phyloP scores from a whole-genome alignment of 768 basidiomycete species.

The Sutorius australiensis region DNA sequence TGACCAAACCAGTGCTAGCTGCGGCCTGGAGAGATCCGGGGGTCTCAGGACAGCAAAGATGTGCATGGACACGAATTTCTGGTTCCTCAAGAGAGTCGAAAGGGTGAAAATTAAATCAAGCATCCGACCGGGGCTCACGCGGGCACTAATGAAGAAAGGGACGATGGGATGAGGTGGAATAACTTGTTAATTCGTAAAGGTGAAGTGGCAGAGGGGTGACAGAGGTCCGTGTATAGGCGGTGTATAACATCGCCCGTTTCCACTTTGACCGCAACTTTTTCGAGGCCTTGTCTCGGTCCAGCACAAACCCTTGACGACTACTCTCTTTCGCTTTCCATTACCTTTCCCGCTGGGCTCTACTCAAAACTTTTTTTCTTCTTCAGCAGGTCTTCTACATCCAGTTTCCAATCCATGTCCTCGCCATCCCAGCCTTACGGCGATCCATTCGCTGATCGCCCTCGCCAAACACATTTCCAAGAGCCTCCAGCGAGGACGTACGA shows the following conservation, averaged over 20 bases:
- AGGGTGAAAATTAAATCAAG: not conserved
- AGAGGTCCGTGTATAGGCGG: constrained; percentile 28
- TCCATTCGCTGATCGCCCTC: constrained; percentile 71
- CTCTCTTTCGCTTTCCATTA: constrained; percentile 5
- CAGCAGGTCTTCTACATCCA: constrained; percentile 4
- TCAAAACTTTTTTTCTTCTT: constrained; percentile 4
- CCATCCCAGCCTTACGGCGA: constrained; percentile 44
- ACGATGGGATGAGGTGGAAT: not conserved
- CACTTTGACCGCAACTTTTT: constrained; percentile 16
- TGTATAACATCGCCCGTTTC: constrained; percentile 35
- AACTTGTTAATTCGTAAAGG: not conserved
- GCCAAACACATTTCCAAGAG: constrained; percentile 53
- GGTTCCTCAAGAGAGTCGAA: not conserved
- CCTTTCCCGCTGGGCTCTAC: constrained; percentile 9
- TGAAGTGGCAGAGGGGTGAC: constrained; percentile 22
- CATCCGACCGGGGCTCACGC: not conserved
- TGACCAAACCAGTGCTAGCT: not conserved
- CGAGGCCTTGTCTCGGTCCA: constrained; percentile 11
- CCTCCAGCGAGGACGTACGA: constrained; percentile 49
- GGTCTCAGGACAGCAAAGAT: not conserved
- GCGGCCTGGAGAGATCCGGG: constrained; percentile 1
- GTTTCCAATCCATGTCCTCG: constrained; percentile 23
- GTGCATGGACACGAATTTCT: constrained; percentile 4
- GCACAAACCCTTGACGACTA: constrained; percentile 21
- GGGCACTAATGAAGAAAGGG: not conserved